Base-by-base conservation (phyloP, 176 grass and related monocot genomes). In the Metroxylon sagu region DNA sequence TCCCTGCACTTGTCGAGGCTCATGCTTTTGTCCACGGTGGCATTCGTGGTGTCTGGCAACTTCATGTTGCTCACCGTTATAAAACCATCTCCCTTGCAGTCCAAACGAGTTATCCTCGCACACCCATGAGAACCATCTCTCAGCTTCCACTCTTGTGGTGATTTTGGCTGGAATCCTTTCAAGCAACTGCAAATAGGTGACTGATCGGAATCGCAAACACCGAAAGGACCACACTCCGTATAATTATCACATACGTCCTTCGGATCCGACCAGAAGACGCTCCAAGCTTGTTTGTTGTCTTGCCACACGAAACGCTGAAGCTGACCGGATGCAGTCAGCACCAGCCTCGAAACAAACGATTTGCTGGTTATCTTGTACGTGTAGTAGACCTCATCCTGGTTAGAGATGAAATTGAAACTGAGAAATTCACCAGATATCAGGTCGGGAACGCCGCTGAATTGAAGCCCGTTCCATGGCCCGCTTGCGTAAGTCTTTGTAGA, bases 1-100 rank as follows among this genome's bases (percentile, higher is more conserved):
- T 53, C 54, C 68, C 68, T 55, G 62, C 90, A 95, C 77, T 82
- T 64, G 4, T 77, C 80, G 15, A 87, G 61, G 17, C 56, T 74
- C 60, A 82, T 72, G 39, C 69, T 50, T 16, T 55, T 52, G 51
- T 87, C 74, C 17, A 31, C 54, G 4, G 77, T 85, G 5, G 75
- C 83, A 70, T 5, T 57, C 16, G 51, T 29, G 19, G 60, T 69
- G 16, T 52, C 52, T 26, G 52, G 74, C 18, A 56, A 26, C 39
- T 59, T 76, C 6, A 76, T 30, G 28, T 29, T 15, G 49, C 2
- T 19, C 17, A 76, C 1, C 2, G 17, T 25, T 3, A 55, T 8
- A 51, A 76, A 69, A 21, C 14, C 60, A 15, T 69, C 58, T 6
- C 18, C 39, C 18, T 10, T 49, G 18, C 74, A 76, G 5, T 19